Evolutionary conservation across 768 basidiomycete genomes (phyloP), one percentile per base, ranked within the genome.

Genomic region (Boletus coccyginus): DNA sequence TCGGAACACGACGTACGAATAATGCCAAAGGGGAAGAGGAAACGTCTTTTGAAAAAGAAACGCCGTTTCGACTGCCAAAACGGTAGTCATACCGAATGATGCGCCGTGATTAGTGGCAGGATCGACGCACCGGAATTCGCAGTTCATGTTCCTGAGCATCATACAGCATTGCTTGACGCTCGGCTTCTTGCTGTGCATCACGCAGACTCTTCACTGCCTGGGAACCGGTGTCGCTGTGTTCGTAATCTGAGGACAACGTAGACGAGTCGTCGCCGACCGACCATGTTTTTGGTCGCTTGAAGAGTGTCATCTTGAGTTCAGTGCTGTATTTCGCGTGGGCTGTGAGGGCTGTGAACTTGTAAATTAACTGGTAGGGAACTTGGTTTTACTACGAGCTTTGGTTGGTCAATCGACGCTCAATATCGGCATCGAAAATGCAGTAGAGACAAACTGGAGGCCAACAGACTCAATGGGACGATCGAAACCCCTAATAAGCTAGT

Each of bases 1-100:
- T 32, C 31, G 6, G 31, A 46, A 40, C 3, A 17, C 8, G 16
- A 81, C 85, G 59, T 56, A 88, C 78, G 60, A 39, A 82, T 50
- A n/a, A 92, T 75, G 32, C 90, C 91, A 4, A 90, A 64, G 7
- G 86, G 81, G 65, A 92, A 92, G n/a, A 90, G 71, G 55, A 89
- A 84, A 48, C 82, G 77, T 21, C 65, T 63, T 55, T 73, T 69
- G 40, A 57, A 59, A 47, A 67, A 66, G 39, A 71, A 57, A 27
- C 19, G 60, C 4, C 52, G 58, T 21, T 59, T 47, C 24, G 62
- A 50, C 29, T 39, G 45, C 70, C 69, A 47, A 45, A 51, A 11
- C 31, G 16, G 12, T 11, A 14, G 27, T 55, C 40, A 47, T 31
- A 36, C 29, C 14, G 24, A 54, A 47, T 33, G 8, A 19, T 16